Percentiles rank a stretch among this genome's conserved stretches.
These are phyloP conservation scores for Fraxinus albicans DNA, from an alignment of 305 asterid genomes.

Conservation along the genomic window DNA sequence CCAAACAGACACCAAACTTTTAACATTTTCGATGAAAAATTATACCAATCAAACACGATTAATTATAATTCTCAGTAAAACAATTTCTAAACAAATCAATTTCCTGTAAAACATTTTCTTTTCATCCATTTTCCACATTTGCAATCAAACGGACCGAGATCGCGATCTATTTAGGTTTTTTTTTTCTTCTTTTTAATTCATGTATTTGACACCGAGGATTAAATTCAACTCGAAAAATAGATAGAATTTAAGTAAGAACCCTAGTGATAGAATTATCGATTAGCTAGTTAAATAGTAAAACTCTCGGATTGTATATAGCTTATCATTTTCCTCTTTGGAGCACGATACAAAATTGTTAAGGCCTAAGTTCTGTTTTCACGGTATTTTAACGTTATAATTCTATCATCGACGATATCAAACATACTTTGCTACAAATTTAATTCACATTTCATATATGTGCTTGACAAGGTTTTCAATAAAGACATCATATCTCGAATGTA, in stretches of 20 bases:
- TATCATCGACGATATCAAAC: background rate
- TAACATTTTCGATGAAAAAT: no score
- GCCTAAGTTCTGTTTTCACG: no score
- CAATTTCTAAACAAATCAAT: no score
- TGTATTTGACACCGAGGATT: background rate
- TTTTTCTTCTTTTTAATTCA: background rate
- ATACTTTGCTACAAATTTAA: background rate
- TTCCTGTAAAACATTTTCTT: no score
- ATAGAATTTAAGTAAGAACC: background rate
- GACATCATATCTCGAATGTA: background rate
- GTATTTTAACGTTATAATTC: no score
- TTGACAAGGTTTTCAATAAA: background rate
- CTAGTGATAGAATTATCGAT: no score
- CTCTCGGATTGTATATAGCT: no score
- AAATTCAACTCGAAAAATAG: background rate
- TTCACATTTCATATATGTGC: background rate
- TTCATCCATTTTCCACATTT: no score
- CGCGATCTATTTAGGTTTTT: conserved; percentile 3
- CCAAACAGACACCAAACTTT: no score
- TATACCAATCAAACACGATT: no score
- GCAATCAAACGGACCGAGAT: background rate
- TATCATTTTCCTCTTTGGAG: background rate
- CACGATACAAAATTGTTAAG: background rate
- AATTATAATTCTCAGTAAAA: no score
- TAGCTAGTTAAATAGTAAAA: no score